Conservation (phyloP, 768 basidiomycete genomes). For the Auricularia sp. region DNA sequence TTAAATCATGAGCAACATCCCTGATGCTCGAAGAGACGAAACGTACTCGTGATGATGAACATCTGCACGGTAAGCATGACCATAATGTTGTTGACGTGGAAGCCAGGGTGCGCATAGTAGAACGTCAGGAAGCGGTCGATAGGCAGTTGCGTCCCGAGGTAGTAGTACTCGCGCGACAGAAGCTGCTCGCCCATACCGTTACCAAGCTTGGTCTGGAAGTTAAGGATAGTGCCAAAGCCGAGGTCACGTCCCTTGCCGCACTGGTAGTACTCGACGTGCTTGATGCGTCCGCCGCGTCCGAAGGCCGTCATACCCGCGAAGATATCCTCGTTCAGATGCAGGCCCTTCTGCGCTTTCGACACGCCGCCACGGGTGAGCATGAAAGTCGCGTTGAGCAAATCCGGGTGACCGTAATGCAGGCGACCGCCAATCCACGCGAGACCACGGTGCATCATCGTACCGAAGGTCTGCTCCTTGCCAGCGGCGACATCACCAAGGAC, state of each 20-base stretch:
- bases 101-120: conserved; percentile 98
- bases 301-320: conserved; percentile 99
- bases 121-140: conserved; percentile 98
- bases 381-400: conserved; percentile 95
- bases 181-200: conserved; percentile 99
- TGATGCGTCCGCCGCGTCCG: conserved; percentile 93
- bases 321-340: conserved; percentile 99
- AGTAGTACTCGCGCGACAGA: conserved; percentile 98
- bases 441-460: conserved; percentile 90
- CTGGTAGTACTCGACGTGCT: conserved; percentile 99
- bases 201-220: conserved; percentile 99
- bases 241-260: conserved; percentile 98
- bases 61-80: conserved; percentile 95
- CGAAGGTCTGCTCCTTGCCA: conserved; percentile 99
- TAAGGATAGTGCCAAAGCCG: conserved; percentile 96
- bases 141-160: conserved; percentile 93
- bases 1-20: conserved; percentile 11
- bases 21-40: conserved; percentile 2
- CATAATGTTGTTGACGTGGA: conserved; percentile 99
- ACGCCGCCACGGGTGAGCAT: conserved; percentile 98
- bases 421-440: conserved; percentile 98
- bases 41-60: conserved; percentile 84
- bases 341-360: conserved; percentile 97
- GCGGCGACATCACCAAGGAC: conserved; percentile 97
- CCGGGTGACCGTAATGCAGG: conserved; percentile 97